Evolutionary conservation across 2,329 filamentous ascomycete genomes (phyloP), one percentile per base, ranked within the genome.

Genomic region (Pseudopithomyces maydicus): DNA sequence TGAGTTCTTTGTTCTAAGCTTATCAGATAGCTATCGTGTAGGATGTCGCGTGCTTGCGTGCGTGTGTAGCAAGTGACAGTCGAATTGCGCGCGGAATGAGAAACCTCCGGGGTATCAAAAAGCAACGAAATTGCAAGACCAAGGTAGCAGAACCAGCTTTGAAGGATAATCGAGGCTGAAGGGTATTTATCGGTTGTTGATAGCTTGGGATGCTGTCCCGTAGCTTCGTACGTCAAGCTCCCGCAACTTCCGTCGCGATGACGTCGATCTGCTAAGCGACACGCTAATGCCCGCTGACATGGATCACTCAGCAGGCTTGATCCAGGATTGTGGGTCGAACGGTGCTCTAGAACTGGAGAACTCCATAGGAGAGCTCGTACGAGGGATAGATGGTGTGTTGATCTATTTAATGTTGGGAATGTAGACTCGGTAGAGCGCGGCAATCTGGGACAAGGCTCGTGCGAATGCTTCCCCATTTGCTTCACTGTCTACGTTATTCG

Each of bases 201-300:
- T 52, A 48, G 51, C 53, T 43, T 48, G 32, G 26, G 26, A 29
- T 29, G 26, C 26, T 29, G 26, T 29, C 5, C 26, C 26, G 26
- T 41, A 51, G 57, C 54, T 53, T 41, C 11, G 44, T 20, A 38
- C 44, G 46, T 50, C 57, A 57, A 52, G 45, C 35, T 53, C 56
- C 56, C 56, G 58, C 57, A 55, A 53, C 52, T 54, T 65, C 60
- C 62, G 58, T 61, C 47, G 22, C 26, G 51, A 69, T 67, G 66
- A 67, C 66, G 66, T 69, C 55, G 62, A 19, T 56, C 48, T 54
- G 29, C 38, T 54, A 55, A 54, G 33, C 51, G 47, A 57, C 48
- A 52, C 57, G 56, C 58, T 65, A 61, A 38, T 51, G 48, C 38
- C 26, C 48, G 57, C 59, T 67, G 58, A 65, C 57, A 33, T 19